A percentile compares a stretch with the other conserved stretches of the same genome.
phyloP scores from a whole-genome alignment of 2,329 filamentous ascomycete genomes.

The Biscogniauxia sp. region DNA sequence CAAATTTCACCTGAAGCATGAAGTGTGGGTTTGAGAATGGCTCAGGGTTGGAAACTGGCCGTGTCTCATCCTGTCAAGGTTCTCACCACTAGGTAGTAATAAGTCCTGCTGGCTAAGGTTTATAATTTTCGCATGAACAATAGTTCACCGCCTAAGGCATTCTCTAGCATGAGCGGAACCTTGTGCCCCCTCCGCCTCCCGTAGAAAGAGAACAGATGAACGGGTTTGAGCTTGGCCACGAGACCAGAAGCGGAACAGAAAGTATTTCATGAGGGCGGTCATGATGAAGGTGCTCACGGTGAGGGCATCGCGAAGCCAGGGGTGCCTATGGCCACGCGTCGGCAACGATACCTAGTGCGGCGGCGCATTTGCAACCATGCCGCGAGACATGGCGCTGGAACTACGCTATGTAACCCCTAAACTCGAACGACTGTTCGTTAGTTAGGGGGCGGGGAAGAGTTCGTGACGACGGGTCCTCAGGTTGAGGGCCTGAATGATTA shows the following conservation, averaged over 20 bases:
- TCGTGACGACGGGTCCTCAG: neutral
- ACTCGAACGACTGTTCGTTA: neutral
- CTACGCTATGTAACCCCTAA: neutral
- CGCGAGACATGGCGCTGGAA: neutral
- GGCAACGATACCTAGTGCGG: neutral
- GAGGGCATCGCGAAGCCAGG: neutral
- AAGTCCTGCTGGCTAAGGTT: neutral
- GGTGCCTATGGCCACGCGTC: neutral
- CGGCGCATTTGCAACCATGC: neutral
- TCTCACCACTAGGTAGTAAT: neutral
- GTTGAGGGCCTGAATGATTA: neutral
- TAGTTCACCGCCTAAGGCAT: neutral
- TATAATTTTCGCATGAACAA: neutral
- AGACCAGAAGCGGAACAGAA: neutral
- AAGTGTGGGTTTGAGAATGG: neutral
- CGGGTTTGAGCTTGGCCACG: neutral
- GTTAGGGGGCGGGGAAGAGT: neutral
- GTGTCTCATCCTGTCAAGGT: neutral
- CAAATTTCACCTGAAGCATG: neutral
- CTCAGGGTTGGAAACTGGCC: neutral
- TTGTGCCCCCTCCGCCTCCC: neutral
- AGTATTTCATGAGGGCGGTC: neutral
- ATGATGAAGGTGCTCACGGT: no score
- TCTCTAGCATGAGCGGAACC: neutral
- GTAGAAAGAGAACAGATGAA: neutral